These are phyloP conservation scores for Asterochloris erici DNA, from an alignment of 139 green algal genomes.

Conservation along the genomic window DNA sequence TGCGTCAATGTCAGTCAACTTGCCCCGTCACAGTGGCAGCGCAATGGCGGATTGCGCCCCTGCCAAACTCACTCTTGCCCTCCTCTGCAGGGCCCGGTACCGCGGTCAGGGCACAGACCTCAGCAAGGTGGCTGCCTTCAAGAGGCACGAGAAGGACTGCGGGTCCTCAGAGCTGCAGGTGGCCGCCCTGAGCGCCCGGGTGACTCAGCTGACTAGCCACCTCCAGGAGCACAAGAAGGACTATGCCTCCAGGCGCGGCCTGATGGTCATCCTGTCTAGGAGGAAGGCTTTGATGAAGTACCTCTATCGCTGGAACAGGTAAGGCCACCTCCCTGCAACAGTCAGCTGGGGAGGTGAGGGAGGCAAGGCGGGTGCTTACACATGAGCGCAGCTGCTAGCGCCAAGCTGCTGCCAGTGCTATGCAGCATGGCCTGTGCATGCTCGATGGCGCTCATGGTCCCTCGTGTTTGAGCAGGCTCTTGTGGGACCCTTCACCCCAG, in stretches of 20 bases:
- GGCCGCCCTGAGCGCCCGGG: slow-evolving; percentile 42
- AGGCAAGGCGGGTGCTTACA: neutral
- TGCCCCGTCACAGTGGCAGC: too few species aligned
- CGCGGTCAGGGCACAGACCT: slow-evolving; percentile 50
- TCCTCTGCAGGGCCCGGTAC: slow-evolving; percentile 32
- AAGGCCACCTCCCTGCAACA: neutral
- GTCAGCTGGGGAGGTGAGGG: neutral
- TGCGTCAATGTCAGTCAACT: too few species aligned
- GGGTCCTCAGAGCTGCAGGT: slow-evolving; percentile 60
- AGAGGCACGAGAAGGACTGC: slow-evolving; percentile 32
- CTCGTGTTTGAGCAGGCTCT: too few species aligned
- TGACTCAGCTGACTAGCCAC: slow-evolving; percentile 58
- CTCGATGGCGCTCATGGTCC: too few species aligned
- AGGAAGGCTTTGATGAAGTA: slow-evolving; percentile 52
- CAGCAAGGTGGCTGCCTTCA: slow-evolving; percentile 37
- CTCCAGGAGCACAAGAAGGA: slow-evolving; percentile 61
- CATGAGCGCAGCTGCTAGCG: neutral
- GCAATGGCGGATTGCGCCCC: too few species aligned
- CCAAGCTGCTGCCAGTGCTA: neutral
- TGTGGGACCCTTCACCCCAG: too few species aligned
- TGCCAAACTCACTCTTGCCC: neutral
- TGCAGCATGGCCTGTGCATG: too few species aligned
- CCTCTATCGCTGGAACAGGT: slow-evolving; percentile 23
- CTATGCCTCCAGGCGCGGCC: slow-evolving; percentile 40
- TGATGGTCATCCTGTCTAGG: slow-evolving; percentile 40